Conservation (phyloP, 495 filamentous ascomycete species). For the Lasiosphaeria miniovina region DNA sequence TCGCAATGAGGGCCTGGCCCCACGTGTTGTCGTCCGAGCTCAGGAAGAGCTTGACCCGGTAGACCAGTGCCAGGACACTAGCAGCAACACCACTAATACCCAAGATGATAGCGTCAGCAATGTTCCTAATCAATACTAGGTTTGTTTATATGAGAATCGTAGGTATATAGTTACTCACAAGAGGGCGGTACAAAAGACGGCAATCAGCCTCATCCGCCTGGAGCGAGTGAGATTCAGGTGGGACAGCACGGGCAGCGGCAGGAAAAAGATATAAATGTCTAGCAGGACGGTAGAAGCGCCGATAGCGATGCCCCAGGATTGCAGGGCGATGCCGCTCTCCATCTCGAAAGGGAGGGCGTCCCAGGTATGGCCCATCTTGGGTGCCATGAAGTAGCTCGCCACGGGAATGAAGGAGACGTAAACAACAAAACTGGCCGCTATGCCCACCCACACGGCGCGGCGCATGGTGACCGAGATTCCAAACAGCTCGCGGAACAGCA, state of each 20-base stretch:
- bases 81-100: constrained; percentile 8
- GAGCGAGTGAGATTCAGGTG: not conserved
- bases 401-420: constrained; percentile 12
- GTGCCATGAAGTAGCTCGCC: constrained; percentile 7
- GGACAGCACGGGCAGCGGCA: constrained; percentile 12
- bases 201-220: constrained; percentile 1
- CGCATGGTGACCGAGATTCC: not conserved
- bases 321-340: not conserved
- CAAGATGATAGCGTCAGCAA: not conserved
- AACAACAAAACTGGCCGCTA: constrained; percentile 10
- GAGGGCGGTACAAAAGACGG: constrained; percentile 11
- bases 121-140: too few relatives aligned
- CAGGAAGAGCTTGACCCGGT: constrained; percentile 6
- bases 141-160: not conserved
- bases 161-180: constrained; percentile 9
- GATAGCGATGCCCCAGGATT: constrained; percentile 5
- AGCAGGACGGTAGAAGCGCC: not conserved
- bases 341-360: constrained; percentile 6
- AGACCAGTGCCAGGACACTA: constrained; percentile 11
- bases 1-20: not conserved
- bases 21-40: not conserved
- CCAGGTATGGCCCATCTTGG: constrained; percentile 13
- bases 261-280: constrained; percentile 21
- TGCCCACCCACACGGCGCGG: constrained; percentile 7
- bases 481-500: constrained; percentile 15